These are phyloP conservation scores for Suillus alpinus DNA, from an alignment of 768 basidiomycete species.

Conservation along the genomic window DNA sequence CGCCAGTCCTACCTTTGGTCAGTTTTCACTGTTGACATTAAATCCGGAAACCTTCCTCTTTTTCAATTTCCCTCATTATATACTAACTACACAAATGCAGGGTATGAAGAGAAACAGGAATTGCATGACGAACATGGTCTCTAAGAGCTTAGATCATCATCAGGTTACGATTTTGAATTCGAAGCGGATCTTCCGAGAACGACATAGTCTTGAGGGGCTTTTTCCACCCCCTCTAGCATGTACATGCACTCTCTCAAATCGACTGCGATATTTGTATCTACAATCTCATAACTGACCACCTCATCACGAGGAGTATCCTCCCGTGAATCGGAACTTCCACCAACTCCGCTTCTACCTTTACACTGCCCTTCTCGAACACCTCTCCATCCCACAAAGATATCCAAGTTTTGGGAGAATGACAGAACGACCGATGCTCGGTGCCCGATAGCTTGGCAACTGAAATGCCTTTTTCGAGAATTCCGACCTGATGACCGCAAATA, in stretches of 20 bases:
- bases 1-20: no score
- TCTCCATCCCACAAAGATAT: constrained; percentile 16
- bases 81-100: no score
- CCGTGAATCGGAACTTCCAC: neutral
- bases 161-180: no score
- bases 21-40: no score
- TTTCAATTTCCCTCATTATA: no score
- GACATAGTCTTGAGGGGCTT: no score
- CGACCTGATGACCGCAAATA: constrained; percentile 29
- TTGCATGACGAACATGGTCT: no score
- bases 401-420: constrained; percentile 18
- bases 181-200: no score
- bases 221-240: neutral
- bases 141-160: no score
- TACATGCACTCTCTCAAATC: neutral
- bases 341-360: constrained; percentile 27
- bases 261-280: neutral
- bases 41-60: no score
- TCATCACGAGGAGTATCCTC: neutral
- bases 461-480: constrained; percentile 11
- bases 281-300: neutral
- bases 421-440: neutral
- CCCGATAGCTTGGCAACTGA: neutral
- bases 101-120: no score
- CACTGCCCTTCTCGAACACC: constrained; percentile 30